These are phyloP conservation scores for Clarireedia paspali DNA, from an alignment of 2,329 filamentous ascomycete species.

Conservation along the genomic window DNA sequence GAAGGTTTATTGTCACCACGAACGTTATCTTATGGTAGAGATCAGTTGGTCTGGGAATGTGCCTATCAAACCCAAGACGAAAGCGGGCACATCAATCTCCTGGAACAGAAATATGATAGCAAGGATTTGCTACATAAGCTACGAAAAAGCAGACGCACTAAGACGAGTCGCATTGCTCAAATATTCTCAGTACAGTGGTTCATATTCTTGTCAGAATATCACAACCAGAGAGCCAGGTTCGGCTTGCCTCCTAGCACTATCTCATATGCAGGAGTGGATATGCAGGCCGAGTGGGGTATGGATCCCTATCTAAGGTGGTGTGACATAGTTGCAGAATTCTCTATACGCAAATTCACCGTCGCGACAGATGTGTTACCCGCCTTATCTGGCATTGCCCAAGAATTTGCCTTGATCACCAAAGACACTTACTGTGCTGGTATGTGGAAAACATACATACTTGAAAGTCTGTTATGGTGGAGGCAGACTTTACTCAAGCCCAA, in stretches of 20 bases:
- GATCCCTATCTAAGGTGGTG: constrained; percentile 11
- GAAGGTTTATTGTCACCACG: constrained; percentile 6
- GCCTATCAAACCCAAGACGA: constrained; percentile 1
- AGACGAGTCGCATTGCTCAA: background rate
- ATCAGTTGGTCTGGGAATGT: constrained; percentile 11
- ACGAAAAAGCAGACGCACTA: constrained; percentile 5
- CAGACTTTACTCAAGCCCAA: background rate
- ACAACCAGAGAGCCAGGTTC: background rate
- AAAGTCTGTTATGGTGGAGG: constrained; percentile 7
- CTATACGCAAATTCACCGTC: constrained; percentile 5
- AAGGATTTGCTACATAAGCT: constrained; percentile 10
- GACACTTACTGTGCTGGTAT: constrained; percentile 11
- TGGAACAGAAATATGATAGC: constrained; percentile 12
- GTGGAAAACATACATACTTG: constrained; percentile 8
- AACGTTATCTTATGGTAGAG: constrained; percentile 5
- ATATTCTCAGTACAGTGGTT: background rate
- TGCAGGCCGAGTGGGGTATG: constrained; percentile 4
- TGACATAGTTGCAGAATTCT: constrained; percentile 9
- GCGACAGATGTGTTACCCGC: constrained; percentile 10
- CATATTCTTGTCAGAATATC: background rate
- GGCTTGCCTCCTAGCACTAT: constrained; percentile 2
- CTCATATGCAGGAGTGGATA: background rate
- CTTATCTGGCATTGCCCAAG: constrained; percentile 8
- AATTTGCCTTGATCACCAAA: constrained; percentile 9
- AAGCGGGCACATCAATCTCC: constrained; percentile 6